These are phyloP conservation scores for Trematosphaeria pertusa DNA, from an alignment of 2,329 filamentous ascomycete species.

Conservation along the genomic window DNA sequence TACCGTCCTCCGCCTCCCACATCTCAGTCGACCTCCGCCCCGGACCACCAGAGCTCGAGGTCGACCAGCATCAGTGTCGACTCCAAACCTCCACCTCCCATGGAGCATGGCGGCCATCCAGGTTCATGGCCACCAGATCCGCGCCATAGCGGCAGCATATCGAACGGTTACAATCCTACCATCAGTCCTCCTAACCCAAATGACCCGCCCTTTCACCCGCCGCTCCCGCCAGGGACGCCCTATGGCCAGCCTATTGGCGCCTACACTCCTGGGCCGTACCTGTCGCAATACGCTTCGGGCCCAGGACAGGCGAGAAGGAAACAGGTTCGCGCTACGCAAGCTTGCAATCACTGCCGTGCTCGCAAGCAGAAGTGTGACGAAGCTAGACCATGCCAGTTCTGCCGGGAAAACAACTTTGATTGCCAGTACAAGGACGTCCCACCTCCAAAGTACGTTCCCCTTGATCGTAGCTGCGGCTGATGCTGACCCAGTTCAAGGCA, in stretches of 20 bases:
- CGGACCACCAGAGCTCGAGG: conserved; percentile 32
- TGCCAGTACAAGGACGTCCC: conserved; percentile 93
- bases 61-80: conserved; percentile 36
- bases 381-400: conserved; percentile 60
- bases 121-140: conserved; percentile 44
- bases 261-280: conserved; percentile 37
- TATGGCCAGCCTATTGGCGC: conserved; percentile 37
- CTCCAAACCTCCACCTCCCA: conserved; percentile 35
- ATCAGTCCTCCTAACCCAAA: conserved; percentile 39
- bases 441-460: conserved; percentile 77
- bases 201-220: conserved; percentile 41
- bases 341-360: conserved; percentile 65
- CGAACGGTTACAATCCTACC: conserved; percentile 41
- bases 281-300: conserved; percentile 32
- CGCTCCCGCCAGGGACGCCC: conserved; percentile 33
- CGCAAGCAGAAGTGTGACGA: conserved; percentile 53
- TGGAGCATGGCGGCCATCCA: conserved; percentile 46
- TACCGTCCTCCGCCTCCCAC: conserved; percentile 42
- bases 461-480: neutral
- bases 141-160: conserved; percentile 38
- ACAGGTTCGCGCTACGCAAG: conserved; percentile 59
- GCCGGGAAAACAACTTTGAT: conserved; percentile 81
- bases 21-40: conserved; percentile 33
- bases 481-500: conserved; percentile 42
- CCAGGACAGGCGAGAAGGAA: conserved; percentile 37